These are phyloP conservation scores for Ustilago bromivora DNA, from an alignment of 1,284 basidiomycete genomes.

Conservation along the genomic window DNA sequence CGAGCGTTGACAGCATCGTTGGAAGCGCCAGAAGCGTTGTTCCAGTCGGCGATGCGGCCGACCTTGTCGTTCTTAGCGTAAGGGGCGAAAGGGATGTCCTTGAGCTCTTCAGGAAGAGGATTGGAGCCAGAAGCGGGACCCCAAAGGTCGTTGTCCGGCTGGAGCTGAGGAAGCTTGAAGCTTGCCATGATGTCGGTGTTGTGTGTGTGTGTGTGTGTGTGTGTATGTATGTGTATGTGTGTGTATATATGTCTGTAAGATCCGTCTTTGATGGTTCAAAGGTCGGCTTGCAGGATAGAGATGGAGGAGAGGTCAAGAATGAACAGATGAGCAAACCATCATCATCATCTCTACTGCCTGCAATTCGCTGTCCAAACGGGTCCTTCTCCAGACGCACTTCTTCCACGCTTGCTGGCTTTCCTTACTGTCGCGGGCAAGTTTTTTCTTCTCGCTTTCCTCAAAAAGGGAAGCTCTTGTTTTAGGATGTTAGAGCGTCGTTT, in stretches of 20 bases:
- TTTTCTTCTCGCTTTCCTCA: constrained; percentile 20
- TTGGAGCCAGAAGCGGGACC: constrained; percentile 60
- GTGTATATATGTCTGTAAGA: background rate
- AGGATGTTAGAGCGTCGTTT: constrained; percentile 16
- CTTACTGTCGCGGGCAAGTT: constrained; percentile 20
- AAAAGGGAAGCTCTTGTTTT: background rate
- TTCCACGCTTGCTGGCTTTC: background rate
- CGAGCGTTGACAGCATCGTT: constrained; percentile 70
- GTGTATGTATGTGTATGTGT: background rate
- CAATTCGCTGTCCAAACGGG: background rate
- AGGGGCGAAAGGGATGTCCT: constrained; percentile 79
- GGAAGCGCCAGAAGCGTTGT: constrained; percentile 73
- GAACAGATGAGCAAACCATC: background rate
- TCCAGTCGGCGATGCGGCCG: constrained; percentile 98
- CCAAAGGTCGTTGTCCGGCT: constrained; percentile 59
- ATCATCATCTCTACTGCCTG: constrained; percentile 4
- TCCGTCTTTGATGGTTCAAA: constrained; percentile 11
- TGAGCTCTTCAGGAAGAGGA: constrained; percentile 63
- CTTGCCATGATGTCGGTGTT: constrained; percentile 54
- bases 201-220: background rate
- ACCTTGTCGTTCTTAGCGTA: constrained; percentile 99
- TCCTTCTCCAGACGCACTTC: background rate
- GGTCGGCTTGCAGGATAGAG: constrained; percentile 14
- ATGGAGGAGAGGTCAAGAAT: constrained; percentile 9
- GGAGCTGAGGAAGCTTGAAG: constrained; percentile 60